Percentiles rank a stretch among this genome's conserved stretches.
phyloP scores from a whole-genome alignment of 129 eudicot genomes.

The Mikania micrantha region DNA sequence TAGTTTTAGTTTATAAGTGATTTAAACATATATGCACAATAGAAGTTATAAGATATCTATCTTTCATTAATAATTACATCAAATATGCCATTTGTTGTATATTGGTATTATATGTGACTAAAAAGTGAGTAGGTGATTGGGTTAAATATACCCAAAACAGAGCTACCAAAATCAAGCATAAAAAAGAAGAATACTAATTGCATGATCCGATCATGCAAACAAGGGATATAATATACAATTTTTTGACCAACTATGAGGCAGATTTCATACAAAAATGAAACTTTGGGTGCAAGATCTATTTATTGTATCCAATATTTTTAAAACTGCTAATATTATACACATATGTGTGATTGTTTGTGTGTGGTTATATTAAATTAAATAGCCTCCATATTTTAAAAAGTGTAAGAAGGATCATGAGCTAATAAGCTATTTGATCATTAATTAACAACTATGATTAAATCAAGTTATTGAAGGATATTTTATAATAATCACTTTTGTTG shows the following conservation, averaged over 20 bases:
- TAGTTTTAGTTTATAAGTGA: too few relatives aligned
- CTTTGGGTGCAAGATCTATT: background rate
- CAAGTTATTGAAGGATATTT: too few relatives aligned
- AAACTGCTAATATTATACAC: too few relatives aligned
- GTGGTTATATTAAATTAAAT: too few relatives aligned
- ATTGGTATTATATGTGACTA: background rate
- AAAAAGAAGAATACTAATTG: background rate
- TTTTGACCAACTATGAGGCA: too few relatives aligned
- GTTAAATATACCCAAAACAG: background rate
- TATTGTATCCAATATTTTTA: background rate
- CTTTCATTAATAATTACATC: background rate
- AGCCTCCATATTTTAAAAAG: too few relatives aligned
- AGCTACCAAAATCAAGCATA: background rate
- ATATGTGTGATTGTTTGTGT: too few relatives aligned
- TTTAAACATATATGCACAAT: too few relatives aligned
- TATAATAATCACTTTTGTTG: too few relatives aligned
- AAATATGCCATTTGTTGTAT: background rate
- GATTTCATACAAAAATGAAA: background rate
- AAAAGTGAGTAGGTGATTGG: background rate
- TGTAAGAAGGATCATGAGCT: too few relatives aligned
- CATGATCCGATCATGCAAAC: background rate
- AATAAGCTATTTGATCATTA: too few relatives aligned
- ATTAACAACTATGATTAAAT: too few relatives aligned
- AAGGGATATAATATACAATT: background rate
- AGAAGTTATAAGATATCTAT: background rate